These are phyloP conservation scores for Golubevia pallescens DNA, from an alignment of 1,284 basidiomycete species.

Conservation along the genomic window DNA sequence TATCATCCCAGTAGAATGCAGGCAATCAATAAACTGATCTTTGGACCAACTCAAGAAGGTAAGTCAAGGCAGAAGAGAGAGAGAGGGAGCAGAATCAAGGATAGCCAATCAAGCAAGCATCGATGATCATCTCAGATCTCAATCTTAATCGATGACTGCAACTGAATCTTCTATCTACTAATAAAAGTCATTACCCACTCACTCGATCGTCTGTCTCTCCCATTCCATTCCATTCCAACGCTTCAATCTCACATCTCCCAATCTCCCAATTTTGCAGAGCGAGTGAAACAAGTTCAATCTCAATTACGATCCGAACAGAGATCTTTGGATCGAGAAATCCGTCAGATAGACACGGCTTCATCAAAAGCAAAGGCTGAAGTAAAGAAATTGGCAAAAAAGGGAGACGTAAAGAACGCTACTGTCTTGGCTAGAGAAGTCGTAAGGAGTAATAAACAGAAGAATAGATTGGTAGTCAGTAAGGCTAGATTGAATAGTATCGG, in stretches of 20 bases:
- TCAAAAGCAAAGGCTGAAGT: slow-evolving; percentile 81
- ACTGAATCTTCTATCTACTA: too few relatives aligned
- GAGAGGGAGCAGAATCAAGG: background rate
- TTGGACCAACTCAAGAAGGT: slow-evolving; percentile 50
- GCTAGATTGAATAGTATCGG: slow-evolving; percentile 89
- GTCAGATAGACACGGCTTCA: slow-evolving; percentile 73
- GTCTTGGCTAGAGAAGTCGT: slow-evolving; percentile 94
- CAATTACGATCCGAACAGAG: slow-evolving; percentile 58
- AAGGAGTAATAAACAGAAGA: slow-evolving; percentile 90
- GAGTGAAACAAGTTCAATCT: slow-evolving; percentile 56
- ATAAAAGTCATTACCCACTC: background rate
- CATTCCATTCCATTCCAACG: background rate
- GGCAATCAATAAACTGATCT: slow-evolving; percentile 39
- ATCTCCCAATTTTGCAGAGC: slow-evolving; percentile 22
- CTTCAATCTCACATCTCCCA: background rate
- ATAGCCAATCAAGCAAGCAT: too few relatives aligned
- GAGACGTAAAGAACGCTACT: slow-evolving; percentile 88
- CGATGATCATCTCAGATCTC: background rate
- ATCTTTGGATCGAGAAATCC: slow-evolving; percentile 53
- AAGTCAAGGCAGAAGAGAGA: too few relatives aligned
- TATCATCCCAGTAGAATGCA: too few relatives aligned
- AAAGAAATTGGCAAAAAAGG: slow-evolving; percentile 88
- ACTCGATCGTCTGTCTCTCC: background rate
- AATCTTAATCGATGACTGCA: too few relatives aligned
- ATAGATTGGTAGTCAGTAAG: slow-evolving; percentile 87